These are phyloP conservation scores for Pythium phragmiticola DNA, from an alignment of 352 stramenopile genomes.

Conservation along the genomic window DNA sequence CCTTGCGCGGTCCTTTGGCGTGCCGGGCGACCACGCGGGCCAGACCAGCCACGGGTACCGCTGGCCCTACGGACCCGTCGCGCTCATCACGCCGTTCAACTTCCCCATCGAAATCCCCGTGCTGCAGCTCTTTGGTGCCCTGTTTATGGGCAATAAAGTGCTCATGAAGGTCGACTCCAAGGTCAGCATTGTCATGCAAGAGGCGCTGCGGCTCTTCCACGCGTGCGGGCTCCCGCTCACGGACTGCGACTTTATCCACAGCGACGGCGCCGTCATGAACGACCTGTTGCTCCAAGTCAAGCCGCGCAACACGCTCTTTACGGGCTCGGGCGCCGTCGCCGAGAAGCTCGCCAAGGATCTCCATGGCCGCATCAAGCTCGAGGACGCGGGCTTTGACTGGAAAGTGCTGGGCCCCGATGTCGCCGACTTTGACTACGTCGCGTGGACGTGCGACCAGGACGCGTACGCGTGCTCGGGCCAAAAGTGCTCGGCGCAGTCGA, in stretches of 20 bases:
- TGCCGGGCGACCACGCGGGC: conserved; percentile 96
- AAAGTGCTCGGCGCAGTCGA: conserved; percentile 98
- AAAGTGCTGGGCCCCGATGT: conserved; percentile 97
- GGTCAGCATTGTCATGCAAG: conserved; percentile 97
- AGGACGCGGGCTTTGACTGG: conserved; percentile 99
- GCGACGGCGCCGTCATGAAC: conserved; percentile 93
- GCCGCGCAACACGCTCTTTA: conserved; percentile 97
- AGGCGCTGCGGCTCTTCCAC: conserved; percentile 95
- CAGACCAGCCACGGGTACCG: conserved; percentile 95
- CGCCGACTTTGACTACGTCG: conserved; percentile 95
- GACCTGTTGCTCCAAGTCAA: conserved; percentile 93
- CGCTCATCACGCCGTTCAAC: conserved; percentile 98
- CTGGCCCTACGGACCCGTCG: conserved; percentile 95
- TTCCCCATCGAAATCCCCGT: conserved; percentile 98
- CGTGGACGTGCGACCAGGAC: conserved; percentile 98
- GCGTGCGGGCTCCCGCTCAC: conserved; percentile 93
- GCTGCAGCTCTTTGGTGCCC: conserved; percentile 97
- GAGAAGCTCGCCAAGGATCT: conserved; percentile 93
- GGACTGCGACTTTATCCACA: conserved; percentile 98
- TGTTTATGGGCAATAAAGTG: conserved; percentile 99
- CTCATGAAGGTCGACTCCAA: conserved; percentile 94
- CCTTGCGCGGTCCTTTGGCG: conserved; percentile 93
- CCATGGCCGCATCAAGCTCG: conserved; percentile 92
- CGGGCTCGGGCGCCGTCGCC: conserved; percentile 91
- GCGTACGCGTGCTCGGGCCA: conserved; percentile 97